Percentiles rank a stretch among this genome's conserved stretches.
These are phyloP conservation scores for Septoria linicola DNA, from an alignment of 2,329 filamentous ascomycete genomes.

Conservation along the genomic window DNA sequence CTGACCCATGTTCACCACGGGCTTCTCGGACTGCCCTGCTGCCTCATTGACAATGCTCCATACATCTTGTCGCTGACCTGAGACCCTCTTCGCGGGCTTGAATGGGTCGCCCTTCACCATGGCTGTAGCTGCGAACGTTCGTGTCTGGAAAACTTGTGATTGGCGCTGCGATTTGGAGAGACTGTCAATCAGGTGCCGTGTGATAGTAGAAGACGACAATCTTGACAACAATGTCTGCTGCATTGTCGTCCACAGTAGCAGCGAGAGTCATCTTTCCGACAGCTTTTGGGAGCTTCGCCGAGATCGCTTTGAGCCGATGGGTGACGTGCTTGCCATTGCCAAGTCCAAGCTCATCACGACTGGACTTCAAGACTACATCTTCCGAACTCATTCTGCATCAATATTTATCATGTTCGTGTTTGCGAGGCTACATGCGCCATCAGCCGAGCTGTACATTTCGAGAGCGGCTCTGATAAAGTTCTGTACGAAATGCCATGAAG, in stretches of 20 bases:
- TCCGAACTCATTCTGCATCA: not conserved
- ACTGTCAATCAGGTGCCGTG: slow-evolving; percentile 1
- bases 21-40: slow-evolving; percentile 61
- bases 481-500: no score
- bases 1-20: slow-evolving; percentile 69
- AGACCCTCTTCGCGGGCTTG: slow-evolving; percentile 56
- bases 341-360: not conserved
- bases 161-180: not conserved
- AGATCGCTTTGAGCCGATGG: slow-evolving; percentile 15
- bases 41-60: slow-evolving; percentile 69
- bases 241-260: slow-evolving; percentile 7
- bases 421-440: no score
- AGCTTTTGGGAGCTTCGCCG: slow-evolving; percentile 10
- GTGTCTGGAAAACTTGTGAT: slow-evolving; percentile 1
- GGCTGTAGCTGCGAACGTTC: slow-evolving; percentile 26
- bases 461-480: no score
- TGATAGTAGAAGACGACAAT: not conserved
- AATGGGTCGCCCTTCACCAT: slow-evolving; percentile 40
- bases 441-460: no score
- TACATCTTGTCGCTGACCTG: slow-evolving; percentile 58
- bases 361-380: not conserved
- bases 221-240: not conserved
- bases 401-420: not conserved
- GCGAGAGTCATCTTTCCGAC: slow-evolving; percentile 9
- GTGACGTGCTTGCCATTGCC: slow-evolving; percentile 11